phyloP scores from a whole-genome alignment of 495 filamentous ascomycete species.

The Hypoxylon rickii region DNA sequence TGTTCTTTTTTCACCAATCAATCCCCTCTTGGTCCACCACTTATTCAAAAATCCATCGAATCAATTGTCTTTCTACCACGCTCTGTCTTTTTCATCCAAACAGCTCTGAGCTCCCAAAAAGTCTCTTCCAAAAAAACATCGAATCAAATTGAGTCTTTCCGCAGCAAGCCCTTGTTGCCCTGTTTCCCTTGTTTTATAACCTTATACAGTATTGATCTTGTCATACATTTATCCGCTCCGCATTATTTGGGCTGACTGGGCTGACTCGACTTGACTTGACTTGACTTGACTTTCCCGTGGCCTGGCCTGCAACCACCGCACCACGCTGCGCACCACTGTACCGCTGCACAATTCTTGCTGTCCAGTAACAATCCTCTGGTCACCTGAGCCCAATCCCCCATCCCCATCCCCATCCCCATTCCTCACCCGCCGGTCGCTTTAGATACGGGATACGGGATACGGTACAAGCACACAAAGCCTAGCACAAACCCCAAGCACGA shows the following conservation, averaged over 20 bases:
- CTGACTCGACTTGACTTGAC: no score
- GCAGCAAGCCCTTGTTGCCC: no score
- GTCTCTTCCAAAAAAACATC: conserved; percentile 36
- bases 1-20: conserved; percentile 42
- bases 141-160: conserved; percentile 38
- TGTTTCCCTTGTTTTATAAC: conserved; percentile 20
- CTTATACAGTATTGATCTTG: conserved; percentile 14
- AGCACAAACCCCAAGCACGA: conserved; percentile 28
- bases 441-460: no score
- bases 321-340: no score
- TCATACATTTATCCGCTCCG: conserved; percentile 35
- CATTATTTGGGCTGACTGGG: conserved; percentile 31
- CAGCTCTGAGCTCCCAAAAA: conserved; percentile 40
- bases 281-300: no score
- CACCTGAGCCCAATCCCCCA: conserved; percentile 29
- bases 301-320: no score
- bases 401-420: no score
- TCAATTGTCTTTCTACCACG: conserved; percentile 39
- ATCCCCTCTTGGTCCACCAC: conserved; percentile 42
- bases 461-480: conserved; percentile 21
- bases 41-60: conserved; percentile 40
- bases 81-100: conserved; percentile 40
- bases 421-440: conserved; percentile 16
- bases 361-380: conserved; percentile 29
- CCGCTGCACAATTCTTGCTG: conserved; percentile 2